Conservation (phyloP, 2,329 filamentous ascomycete species). For the Ceratocystis cubensis region DNA sequence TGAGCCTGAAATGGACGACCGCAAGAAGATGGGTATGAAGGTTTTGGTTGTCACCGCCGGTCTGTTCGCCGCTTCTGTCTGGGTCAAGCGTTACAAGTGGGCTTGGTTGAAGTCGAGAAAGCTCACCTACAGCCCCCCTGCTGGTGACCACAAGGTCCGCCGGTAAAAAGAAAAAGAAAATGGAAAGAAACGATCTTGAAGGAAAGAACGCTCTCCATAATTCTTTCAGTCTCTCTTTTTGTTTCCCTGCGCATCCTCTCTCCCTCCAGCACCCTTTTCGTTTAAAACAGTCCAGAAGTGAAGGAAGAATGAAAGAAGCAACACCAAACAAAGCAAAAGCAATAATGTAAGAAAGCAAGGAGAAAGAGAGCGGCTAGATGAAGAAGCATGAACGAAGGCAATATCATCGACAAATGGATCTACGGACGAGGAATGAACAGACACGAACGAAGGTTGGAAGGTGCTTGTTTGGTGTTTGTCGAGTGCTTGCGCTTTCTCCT, state of each 20-base stretch:
- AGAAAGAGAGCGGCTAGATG: neutral
- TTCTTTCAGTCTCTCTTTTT: neutral
- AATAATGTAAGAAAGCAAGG: neutral
- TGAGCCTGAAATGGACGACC: conserved; percentile 97
- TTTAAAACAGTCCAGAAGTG: neutral
- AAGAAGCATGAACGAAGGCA: neutral
- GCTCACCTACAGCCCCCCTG: conserved; percentile 73
- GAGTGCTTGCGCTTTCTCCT: too few relatives aligned
- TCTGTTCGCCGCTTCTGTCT: conserved; percentile 78
- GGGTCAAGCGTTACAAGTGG: conserved; percentile 99
- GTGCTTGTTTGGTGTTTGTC: too few relatives aligned
- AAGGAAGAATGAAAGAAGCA: neutral
- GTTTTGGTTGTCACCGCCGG: conserved; percentile 67
- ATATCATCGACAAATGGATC: neutral
- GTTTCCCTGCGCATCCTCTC: neutral
- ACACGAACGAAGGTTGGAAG: too few relatives aligned
- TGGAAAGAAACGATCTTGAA: neutral
- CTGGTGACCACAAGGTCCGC: conserved; percentile 37
- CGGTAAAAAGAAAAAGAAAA: conserved; percentile 30
- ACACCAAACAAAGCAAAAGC: neutral
- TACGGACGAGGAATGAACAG: too few relatives aligned
- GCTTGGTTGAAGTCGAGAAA: conserved; percentile 89
- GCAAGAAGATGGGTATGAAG: conserved; percentile 99
- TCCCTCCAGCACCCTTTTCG: conserved; percentile 22
- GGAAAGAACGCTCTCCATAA: neutral